Percentiles rank a stretch among this genome's conserved stretches.
Evolutionary conservation across 2,329 filamentous ascomycete genomes (phyloP).

Genomic region (Hypoxylon sp.): DNA sequence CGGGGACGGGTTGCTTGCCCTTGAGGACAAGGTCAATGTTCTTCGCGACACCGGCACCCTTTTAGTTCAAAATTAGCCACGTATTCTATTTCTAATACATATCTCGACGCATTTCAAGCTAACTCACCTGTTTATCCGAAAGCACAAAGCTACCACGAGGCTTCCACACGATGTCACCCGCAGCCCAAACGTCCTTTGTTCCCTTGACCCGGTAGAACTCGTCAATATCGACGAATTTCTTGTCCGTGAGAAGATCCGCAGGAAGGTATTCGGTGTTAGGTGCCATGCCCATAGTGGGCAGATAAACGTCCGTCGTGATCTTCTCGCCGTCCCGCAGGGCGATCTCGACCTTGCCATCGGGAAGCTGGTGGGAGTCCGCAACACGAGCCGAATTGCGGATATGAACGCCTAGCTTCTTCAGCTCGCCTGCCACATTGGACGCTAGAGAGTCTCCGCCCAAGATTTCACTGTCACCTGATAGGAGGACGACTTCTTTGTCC

Average conservation of each 20-base stretch:
- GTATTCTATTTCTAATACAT: neutral
- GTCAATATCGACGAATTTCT: constrained; percentile 65
- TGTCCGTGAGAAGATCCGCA: constrained; percentile 60
- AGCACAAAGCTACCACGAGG: constrained; percentile 63
- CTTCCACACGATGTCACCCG: constrained; percentile 67
- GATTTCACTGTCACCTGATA: constrained; percentile 60
- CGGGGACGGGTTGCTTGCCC: constrained; percentile 60
- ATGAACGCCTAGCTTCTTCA: constrained; percentile 68
- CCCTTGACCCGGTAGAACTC: constrained; percentile 65
- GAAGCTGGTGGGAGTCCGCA: constrained; percentile 51
- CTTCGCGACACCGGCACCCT: constrained; percentile 67
- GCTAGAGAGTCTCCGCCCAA: constrained; percentile 63
- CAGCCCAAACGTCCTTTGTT: constrained; percentile 65
- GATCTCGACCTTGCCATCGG: constrained; percentile 65
- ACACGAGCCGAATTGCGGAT: constrained; percentile 63
- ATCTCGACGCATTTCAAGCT: neutral
- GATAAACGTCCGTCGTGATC: constrained; percentile 68
- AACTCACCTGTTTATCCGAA: constrained; percentile 64
- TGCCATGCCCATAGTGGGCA: constrained; percentile 69
- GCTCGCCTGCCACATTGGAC: constrained; percentile 61
- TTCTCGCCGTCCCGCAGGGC: constrained; percentile 63
- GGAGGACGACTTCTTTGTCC: constrained; percentile 65
- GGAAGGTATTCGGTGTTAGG: constrained; percentile 71
- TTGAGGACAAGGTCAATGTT: constrained; percentile 66
- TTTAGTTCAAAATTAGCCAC: constrained; percentile 10